Percentiles rank a stretch among this genome's conserved stretches.
phyloP scores from a whole-genome alignment of 2,329 filamentous ascomycete genomes.

The Xenosphaeropsis pyriputrescens region DNA sequence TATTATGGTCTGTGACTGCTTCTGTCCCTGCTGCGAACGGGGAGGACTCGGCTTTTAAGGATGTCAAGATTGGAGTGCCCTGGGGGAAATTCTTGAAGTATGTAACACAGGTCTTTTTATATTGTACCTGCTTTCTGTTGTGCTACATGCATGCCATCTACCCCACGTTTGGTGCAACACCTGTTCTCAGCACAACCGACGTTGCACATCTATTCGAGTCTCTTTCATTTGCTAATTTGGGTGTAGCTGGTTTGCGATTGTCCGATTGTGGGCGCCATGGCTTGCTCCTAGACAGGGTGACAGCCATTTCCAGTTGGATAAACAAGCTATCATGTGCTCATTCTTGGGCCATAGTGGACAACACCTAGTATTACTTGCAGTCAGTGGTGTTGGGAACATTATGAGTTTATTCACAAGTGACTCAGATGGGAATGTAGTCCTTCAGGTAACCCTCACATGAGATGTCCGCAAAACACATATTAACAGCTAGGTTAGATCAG shows the following conservation, averaged over 20 bases:
- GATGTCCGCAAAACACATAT: too few species aligned
- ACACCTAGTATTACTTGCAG: conserved; percentile 62
- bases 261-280: conserved; percentile 73
- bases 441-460: conserved; percentile 18
- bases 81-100: conserved; percentile 19
- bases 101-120: conserved; percentile 22
- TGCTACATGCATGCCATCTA: too few species aligned
- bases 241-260: conserved; percentile 65
- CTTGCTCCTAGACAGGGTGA: conserved; percentile 76
- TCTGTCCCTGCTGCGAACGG: conserved; percentile 38
- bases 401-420: conserved; percentile 55
- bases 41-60: conserved; percentile 38
- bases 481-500: conserved; percentile 25
- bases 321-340: conserved; percentile 64
- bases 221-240: background rate
- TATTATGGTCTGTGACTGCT: conserved; percentile 54
- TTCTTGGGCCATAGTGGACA: conserved; percentile 61
- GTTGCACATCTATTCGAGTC: background rate
- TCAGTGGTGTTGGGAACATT: conserved; percentile 61
- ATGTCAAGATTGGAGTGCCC: conserved; percentile 16
- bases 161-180: too few species aligned
- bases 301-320: conserved; percentile 49
- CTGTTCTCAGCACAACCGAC: too few species aligned
- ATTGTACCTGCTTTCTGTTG: conserved; percentile 23
- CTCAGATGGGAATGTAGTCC: conserved; percentile 46